Conservation (phyloP, 805 yeast species). For the Metschnikowia koreensis region DNA sequence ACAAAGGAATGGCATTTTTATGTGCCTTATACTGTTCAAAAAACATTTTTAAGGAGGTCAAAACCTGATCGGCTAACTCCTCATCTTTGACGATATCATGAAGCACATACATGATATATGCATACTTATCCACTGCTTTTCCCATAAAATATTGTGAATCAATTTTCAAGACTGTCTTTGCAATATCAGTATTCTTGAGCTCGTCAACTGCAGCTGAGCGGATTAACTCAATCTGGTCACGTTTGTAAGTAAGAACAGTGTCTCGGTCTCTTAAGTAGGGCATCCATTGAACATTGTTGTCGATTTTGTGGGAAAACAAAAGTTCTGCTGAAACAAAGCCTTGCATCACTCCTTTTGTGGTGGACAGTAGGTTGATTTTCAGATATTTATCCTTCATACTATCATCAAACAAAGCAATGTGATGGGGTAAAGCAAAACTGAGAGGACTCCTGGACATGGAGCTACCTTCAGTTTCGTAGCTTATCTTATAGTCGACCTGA, state of each 20-base stretch:
- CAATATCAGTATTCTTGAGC: slow-evolving; percentile 43
- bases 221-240: slow-evolving; percentile 42
- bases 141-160: slow-evolving; percentile 52
- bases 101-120: slow-evolving; percentile 52
- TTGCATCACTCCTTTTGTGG: slow-evolving; percentile 52
- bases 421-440: slow-evolving; percentile 71
- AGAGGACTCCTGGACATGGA: slow-evolving; percentile 50
- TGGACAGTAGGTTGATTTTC: slow-evolving; percentile 47
- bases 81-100: slow-evolving; percentile 47
- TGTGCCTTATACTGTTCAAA: slow-evolving; percentile 41
- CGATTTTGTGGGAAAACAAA: slow-evolving; percentile 38
- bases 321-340: slow-evolving; percentile 44
- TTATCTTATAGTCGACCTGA: slow-evolving; percentile 47
- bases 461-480: slow-evolving; percentile 49
- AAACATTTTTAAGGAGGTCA: slow-evolving; percentile 41
- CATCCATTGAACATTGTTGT: slow-evolving; percentile 40
- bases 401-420: slow-evolving; percentile 43
- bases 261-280: slow-evolving; percentile 43
- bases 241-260: slow-evolving; percentile 35
- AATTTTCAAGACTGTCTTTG: slow-evolving; percentile 32
- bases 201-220: slow-evolving; percentile 49
- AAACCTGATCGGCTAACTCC: slow-evolving; percentile 34
- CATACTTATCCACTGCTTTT: slow-evolving; percentile 42
- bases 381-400: slow-evolving; percentile 32
- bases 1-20: slow-evolving; percentile 47